Percentiles rank a stretch among this genome's conserved stretches.
These are phyloP conservation scores for Fraxinus excelsior DNA, from an alignment of 257 asterid genomes.

Conservation along the genomic window DNA sequence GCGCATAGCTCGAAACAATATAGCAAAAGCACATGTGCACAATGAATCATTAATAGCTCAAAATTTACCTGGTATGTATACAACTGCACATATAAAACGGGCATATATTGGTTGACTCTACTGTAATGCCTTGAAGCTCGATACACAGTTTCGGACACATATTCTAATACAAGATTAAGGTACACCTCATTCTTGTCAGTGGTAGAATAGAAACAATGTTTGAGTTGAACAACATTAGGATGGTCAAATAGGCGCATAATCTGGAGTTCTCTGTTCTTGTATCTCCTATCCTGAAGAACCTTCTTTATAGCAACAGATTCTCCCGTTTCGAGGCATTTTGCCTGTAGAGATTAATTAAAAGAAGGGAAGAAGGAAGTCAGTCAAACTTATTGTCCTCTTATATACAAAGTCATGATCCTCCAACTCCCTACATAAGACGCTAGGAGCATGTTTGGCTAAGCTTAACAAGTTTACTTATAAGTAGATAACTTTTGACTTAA, in stretches of 20 bases:
- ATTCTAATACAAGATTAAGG: conserved; percentile 63
- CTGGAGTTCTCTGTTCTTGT: conserved; percentile 57
- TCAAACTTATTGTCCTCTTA: background rate
- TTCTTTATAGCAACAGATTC: conserved; percentile 63
- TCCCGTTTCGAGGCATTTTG: conserved; percentile 58
- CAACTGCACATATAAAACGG: conserved; percentile 50
- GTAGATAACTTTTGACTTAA: no score
- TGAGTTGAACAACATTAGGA: conserved; percentile 53
- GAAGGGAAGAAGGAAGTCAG: background rate
- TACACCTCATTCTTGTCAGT: conserved; percentile 62
- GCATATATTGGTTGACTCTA: conserved; percentile 51
- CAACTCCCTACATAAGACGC: background rate
- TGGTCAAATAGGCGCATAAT: conserved; percentile 54
- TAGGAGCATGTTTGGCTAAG: background rate
- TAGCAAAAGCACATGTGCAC: background rate
- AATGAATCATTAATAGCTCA: background rate
- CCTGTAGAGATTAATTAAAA: conserved; percentile 25
- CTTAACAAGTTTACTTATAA: no score
- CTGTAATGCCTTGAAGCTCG: conserved; percentile 50
- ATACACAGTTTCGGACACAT: conserved; percentile 51
- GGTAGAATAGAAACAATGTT: conserved; percentile 57
- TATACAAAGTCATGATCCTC: background rate
- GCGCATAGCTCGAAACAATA: background rate
- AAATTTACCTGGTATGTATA: conserved; percentile 48
- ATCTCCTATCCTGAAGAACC: conserved; percentile 60